Conservation (phyloP, 352 stramenopile species). For the Stephanocyclus meneghinianus region DNA sequence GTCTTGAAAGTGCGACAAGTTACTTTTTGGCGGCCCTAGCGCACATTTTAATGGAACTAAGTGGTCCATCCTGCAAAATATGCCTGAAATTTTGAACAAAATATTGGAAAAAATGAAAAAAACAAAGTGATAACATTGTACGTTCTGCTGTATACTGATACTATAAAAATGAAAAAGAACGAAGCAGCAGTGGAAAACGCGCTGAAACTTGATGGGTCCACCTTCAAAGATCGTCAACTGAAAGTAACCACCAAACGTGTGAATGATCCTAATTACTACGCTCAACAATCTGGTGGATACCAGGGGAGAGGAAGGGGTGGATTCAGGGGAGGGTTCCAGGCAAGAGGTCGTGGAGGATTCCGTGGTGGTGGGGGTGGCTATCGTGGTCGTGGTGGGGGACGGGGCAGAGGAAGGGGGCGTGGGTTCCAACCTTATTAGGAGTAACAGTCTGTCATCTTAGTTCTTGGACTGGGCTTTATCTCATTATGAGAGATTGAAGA, state of each 20-base stretch:
- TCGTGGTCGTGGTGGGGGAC: constrained; percentile 4
- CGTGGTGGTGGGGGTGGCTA: constrained; percentile 9
- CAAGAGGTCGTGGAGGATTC: constrained; percentile 21
- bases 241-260: constrained; percentile 75
- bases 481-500: no score
- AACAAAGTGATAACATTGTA: constrained; percentile 19
- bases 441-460: background rate
- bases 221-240: constrained; percentile 73
- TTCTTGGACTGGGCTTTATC: background rate
- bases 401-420: constrained; percentile 18
- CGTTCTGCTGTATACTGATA: constrained; percentile 20
- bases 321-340: constrained; percentile 41
- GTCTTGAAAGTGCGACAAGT: background rate
- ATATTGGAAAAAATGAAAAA: constrained; percentile 31
- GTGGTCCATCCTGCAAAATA: background rate
- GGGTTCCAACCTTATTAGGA: constrained; percentile 21
- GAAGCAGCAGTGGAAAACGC: constrained; percentile 77
- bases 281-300: constrained; percentile 25
- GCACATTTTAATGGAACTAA: background rate
- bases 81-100: constrained; percentile 6
- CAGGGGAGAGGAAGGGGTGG: constrained; percentile 27
- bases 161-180: constrained; percentile 45
- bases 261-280: constrained; percentile 69
- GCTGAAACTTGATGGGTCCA: constrained; percentile 75
- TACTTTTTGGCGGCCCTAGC: background rate